Evolutionary conservation across 2,329 filamentous ascomycete genomes (phyloP).

Genomic region (Penicillium sp.): DNA sequence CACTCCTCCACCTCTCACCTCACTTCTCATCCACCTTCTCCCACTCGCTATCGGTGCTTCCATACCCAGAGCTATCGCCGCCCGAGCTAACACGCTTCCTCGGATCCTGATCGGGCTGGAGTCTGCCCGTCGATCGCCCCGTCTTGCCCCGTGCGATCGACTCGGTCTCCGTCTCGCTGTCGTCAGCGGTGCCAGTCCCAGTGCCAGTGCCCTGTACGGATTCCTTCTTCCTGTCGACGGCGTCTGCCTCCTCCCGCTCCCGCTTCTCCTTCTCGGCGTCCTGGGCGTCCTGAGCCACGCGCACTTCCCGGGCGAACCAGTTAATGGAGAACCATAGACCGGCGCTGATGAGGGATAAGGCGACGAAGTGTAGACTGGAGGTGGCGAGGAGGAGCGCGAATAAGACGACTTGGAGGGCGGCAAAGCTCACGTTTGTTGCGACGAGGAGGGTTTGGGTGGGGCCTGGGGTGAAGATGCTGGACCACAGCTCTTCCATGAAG

Average conservation of each 20-base stretch:
- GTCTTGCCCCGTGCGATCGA: constrained; percentile 27
- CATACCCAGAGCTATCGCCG: constrained; percentile 58
- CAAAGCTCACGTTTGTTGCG: constrained; percentile 90
- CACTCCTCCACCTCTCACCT: too few relatives aligned
- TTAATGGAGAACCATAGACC: constrained; percentile 94
- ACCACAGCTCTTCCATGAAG: constrained; percentile 78
- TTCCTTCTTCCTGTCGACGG: constrained; percentile 32
- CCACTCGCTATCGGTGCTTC: constrained; percentile 95
- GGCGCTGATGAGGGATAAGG: constrained; percentile 77
- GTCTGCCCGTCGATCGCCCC: constrained; percentile 31
- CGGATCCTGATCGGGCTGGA: constrained; percentile 53
- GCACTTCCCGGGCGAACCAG: constrained; percentile 82
- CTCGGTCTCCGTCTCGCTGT: constrained; percentile 53
- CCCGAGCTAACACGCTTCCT: constrained; percentile 52
- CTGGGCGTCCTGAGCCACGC: constrained; percentile 54
- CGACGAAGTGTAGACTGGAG: constrained; percentile 83
- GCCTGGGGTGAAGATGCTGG: constrained; percentile 91
- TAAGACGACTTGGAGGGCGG: constrained; percentile 78
- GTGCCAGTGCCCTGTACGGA: constrained; percentile 28
- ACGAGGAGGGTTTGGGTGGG: constrained; percentile 84
- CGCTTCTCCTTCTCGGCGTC: constrained; percentile 48
- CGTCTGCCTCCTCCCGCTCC: constrained; percentile 21
- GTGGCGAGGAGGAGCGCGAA: constrained; percentile 77
- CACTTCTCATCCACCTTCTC: constrained; percentile 74
- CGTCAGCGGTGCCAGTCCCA: constrained; percentile 32